A percentile compares a stretch with the other conserved stretches of the same genome.
Conservation (phyloP, 371 early-diverging fungal species). For the Lichtheimia ramosa region DNA sequence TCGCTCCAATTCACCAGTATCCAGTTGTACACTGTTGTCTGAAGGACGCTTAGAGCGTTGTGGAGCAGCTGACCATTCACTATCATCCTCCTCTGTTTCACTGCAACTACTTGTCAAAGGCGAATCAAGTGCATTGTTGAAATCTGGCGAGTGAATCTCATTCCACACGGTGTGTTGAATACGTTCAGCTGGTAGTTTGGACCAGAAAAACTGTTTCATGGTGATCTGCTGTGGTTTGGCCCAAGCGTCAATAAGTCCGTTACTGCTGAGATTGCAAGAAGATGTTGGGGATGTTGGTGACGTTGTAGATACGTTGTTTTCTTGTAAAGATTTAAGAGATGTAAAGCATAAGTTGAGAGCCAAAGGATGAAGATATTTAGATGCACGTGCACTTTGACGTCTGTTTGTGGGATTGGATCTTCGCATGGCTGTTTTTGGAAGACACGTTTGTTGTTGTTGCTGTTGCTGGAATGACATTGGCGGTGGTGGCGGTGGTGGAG, state of each 20-base stretch:
- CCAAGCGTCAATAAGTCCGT: not conserved
- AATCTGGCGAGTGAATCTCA: conserved; percentile 40
- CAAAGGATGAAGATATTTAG: conserved; percentile 44
- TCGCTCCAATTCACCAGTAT: conserved; percentile 40
- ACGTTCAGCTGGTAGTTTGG: conserved; percentile 54
- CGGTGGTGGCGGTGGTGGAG: conserved; percentile 31
- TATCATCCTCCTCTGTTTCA: conserved; percentile 23
- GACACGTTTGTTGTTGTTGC: too few relatives aligned
- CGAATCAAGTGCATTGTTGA: conserved; percentile 25
- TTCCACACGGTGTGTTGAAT: conserved; percentile 61
- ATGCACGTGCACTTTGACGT: conserved; percentile 21
- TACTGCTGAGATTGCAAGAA: not conserved
- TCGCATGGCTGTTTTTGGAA: conserved; percentile 3
- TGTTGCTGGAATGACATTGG: conserved; percentile 3
- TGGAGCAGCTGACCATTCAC: conserved; percentile 3
- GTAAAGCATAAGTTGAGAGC: conserved; percentile 45
- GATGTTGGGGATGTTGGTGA: conserved; percentile 18
- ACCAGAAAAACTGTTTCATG: conserved; percentile 62
- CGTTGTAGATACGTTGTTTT: conserved; percentile 24
- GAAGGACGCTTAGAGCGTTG: not conserved
- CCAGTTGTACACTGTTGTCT: conserved; percentile 15
- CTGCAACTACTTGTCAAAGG: conserved; percentile 20
- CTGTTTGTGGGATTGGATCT: conserved; percentile 10
- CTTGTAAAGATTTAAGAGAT: conserved; percentile 39
- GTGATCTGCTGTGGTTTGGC: conserved; percentile 16